These are phyloP conservation scores for Diaporthe sp. DNA, from an alignment of 2,329 filamentous ascomycete species.

Conservation along the genomic window DNA sequence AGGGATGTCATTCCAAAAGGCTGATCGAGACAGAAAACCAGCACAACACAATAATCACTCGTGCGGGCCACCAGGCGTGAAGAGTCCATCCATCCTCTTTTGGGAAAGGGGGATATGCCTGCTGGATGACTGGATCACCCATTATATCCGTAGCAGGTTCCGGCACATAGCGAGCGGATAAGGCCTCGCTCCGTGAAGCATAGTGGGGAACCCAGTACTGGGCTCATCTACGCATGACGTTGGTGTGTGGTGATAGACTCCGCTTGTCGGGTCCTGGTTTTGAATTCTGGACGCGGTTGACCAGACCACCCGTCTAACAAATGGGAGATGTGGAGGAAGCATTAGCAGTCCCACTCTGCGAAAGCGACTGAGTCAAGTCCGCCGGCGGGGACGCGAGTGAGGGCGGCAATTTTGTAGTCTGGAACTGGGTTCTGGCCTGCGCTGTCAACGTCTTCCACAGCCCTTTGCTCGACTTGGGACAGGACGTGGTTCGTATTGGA, in stretches of 20 bases:
- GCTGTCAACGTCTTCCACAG: background rate
- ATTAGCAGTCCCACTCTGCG: background rate
- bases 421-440: background rate
- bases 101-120: constrained; percentile 16
- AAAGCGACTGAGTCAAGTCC: constrained; percentile 12
- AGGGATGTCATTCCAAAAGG: background rate
- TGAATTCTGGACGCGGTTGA: background rate
- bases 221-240: constrained; percentile 16
- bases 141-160: constrained; percentile 12
- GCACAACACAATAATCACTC: no score
- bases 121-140: constrained; percentile 7
- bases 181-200: background rate
- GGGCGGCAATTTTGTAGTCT: background rate
- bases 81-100: background rate
- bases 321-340: background rate
- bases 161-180: background rate
- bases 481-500: background rate
- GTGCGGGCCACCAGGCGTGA: background rate
- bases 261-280: constrained; percentile 6
- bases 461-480: background rate
- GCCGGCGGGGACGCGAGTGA: background rate
- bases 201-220: background rate
- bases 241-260: background rate
- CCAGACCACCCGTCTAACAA: background rate
- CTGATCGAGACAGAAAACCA: background rate